Evolutionary conservation across 495 filamentous ascomycete species (phyloP), one percentile per base, ranked within the genome.

Genomic region (Neurospora africana): DNA sequence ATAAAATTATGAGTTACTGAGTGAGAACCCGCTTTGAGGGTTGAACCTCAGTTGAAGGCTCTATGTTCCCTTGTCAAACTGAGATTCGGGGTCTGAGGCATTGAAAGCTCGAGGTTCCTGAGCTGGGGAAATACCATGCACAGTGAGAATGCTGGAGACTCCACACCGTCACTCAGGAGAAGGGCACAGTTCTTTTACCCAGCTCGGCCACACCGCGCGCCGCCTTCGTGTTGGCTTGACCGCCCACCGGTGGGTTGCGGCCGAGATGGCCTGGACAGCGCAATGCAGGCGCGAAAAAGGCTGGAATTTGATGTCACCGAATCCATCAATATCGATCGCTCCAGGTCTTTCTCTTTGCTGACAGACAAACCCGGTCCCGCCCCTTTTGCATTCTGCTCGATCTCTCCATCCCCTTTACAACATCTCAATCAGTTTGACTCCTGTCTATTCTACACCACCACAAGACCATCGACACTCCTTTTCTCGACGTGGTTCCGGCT

Each of bases 251-350:
- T 61, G 53, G 53, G 53, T 61, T 61, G 53, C 70, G 73, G 27
- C 27, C 70, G 43, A 58, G 70, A 73, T 47, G 70, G 38, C 74
- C 70, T 21, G 41, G 41, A 65, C 53, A 61, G 53, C 53, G 53
- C 53, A 67, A 69, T 53, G 68, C 38, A 72, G 41, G 53, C 53
- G 27, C 61, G 69, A 47, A 71, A 74, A 74, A 71, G 68, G 75
- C 74, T 70, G 69, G 71, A 67, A 71, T 74, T 76, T 71, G 75
- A 76, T 76, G 75, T 73, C 73, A 76, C 75, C 69, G 73, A 61
- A 61, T 61, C 53, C 53, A 61, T 61, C 53, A 61, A 61, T 61
- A 61, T 61, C 53, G 53, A 61, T 61, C 53, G 53, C 53, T 61
- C 53, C 53, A 72, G 36, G 43, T 38, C 23, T 43, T 19, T 37